Evolutionary conservation across 768 basidiomycete species (phyloP), one percentile per base, ranked within the genome.

Genomic region (Peribolospora baueri): DNA sequence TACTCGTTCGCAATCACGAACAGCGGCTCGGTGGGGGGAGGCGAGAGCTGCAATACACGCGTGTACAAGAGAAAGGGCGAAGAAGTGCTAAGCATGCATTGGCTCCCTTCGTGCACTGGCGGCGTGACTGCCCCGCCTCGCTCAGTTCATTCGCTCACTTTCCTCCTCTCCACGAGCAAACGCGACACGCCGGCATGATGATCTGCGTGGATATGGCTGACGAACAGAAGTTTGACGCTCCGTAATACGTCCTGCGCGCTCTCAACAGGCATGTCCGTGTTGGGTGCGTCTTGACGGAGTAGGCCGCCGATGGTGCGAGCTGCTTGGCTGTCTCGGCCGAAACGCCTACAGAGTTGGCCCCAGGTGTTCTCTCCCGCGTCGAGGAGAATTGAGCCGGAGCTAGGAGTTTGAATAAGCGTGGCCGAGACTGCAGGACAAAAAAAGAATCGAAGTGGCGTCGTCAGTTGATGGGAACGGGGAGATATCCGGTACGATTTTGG

Each of bases 331-430:
- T 74, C 71, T 13, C 70, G 63, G 2, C 87, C 87, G 63, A 80
- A 90, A 50, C 79, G 75, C 3, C 91, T 74, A 3, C 73, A 72
- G 3, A 95, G 73, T 63, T 95, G 91, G 2, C 88, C 88, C 74
- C 81, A 82, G 0, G 88, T 87, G 0, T 87, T 88, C 68, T 97
- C 91, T 0, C 91, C 91, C 0, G 75, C 75, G 59, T 97, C 91
- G 2, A 95, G 73, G n/a, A 95, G 68, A 42, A 93, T 78, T 41
- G 54, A 11, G 0, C 84, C 84, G 54, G 72, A 71, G 0, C 69
- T 67, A 0, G 90, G 87, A 42, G 90, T 78, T 50, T 73, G 73
- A 5, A 97, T 68, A 4, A 90, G 72, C 0, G 82, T 87, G 0
- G 79, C 73, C 11, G 82, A 82, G 5, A 72, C 70, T 66, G 2